These are phyloP conservation scores for Paracoccidioides brasiliensis DNA, from an alignment of 2,329 filamentous ascomycete species.

Conservation along the genomic window DNA sequence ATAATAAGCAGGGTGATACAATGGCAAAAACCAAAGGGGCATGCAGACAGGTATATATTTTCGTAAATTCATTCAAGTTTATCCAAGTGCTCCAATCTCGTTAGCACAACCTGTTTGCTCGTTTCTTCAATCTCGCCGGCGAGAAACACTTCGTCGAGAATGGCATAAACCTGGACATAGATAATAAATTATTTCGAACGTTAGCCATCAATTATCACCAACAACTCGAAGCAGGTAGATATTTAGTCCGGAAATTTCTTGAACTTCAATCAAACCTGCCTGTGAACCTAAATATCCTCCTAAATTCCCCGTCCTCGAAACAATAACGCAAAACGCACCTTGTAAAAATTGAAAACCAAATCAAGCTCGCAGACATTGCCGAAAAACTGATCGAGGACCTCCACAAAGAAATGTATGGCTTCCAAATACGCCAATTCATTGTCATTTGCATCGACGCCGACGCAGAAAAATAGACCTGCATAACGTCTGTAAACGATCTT, in stretches of 20 bases:
- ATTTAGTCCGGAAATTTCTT: background rate
- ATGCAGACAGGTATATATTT: background rate
- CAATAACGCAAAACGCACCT: constrained; percentile 35
- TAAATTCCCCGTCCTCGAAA: background rate
- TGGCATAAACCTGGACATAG: constrained; percentile 69
- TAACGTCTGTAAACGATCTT: constrained; percentile 97
- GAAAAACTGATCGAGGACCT: constrained; percentile 96
- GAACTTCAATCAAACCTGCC: background rate
- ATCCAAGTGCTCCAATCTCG: constrained; percentile 84
- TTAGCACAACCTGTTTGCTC: constrained; percentile 94
- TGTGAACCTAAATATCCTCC: background rate
- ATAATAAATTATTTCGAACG: background rate
- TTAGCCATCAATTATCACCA: constrained; percentile 3
- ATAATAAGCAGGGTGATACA: background rate
- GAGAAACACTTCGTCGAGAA: constrained; percentile 94
- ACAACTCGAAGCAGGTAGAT: background rate
- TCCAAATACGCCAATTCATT: constrained; percentile 96
- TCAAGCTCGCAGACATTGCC: constrained; percentile 98
- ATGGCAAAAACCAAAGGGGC: background rate
- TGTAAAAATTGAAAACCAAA: constrained; percentile 62
- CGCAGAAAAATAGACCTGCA: constrained; percentile 97
- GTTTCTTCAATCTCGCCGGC: constrained; percentile 98
- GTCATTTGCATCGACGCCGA: constrained; percentile 96
- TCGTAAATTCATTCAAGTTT: constrained; percentile 61
- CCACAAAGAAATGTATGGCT: constrained; percentile 98